Evolutionary conservation across 2,329 filamentous ascomycete genomes (phyloP).

Genomic region (Calonectria montana): DNA sequence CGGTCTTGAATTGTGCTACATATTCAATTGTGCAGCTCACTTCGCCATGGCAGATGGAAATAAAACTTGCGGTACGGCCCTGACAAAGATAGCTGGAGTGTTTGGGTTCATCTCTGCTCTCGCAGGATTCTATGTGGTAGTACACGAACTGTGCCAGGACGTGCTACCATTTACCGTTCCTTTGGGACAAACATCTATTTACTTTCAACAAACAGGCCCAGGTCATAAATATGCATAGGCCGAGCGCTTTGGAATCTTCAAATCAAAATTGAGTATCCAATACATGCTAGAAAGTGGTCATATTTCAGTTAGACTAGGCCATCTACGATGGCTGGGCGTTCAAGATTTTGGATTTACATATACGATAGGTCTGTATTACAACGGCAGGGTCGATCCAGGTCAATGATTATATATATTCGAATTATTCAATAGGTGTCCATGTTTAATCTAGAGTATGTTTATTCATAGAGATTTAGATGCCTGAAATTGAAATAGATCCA

Average conservation of each 20-base stretch:
- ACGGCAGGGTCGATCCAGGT: no score
- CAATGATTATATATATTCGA: no score
- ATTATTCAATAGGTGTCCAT: no score
- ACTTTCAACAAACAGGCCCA: not conserved
- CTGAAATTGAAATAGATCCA: not conserved
- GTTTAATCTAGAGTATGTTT: no score
- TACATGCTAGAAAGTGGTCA: no score
- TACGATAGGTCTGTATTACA: no score
- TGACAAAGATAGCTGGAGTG: slow-evolving; percentile 13
- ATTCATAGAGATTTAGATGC: not conserved
- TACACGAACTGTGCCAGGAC: slow-evolving; percentile 9
- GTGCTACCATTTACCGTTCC: slow-evolving; percentile 13
- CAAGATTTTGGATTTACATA: no score
- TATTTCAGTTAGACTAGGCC: no score
- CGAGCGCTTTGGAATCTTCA: no score
- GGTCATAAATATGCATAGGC: no score
- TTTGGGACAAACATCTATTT: slow-evolving; percentile 12
- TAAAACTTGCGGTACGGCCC: not conserved
- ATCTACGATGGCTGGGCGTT: no score
- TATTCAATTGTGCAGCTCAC: slow-evolving; percentile 10
- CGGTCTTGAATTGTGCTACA: not conserved
- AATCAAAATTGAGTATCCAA: no score
- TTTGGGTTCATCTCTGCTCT: slow-evolving; percentile 24
- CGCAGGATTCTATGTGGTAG: slow-evolving; percentile 14
- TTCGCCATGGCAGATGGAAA: slow-evolving; percentile 23